Conservation (phyloP, 768 basidiomycete species). For the Tulasnella calospora region DNA sequence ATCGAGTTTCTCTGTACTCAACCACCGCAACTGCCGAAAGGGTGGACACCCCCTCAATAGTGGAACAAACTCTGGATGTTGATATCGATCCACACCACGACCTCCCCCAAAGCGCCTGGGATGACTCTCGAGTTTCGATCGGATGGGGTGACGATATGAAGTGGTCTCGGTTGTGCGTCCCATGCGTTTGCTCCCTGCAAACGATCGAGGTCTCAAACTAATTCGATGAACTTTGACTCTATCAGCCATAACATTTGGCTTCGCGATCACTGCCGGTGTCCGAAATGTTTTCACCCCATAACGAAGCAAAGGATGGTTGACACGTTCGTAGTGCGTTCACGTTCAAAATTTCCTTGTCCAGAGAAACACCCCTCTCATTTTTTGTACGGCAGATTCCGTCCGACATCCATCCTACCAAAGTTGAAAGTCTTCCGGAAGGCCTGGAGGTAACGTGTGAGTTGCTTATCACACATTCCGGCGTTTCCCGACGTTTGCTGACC, state of each 20-base stretch:
- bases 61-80: not conserved
- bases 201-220: not conserved
- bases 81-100: slow-evolving; percentile 23
- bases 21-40: not conserved
- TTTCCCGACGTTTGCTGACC: not conserved
- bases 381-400: slow-evolving; percentile 58
- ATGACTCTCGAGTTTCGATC: slow-evolving; percentile 58
- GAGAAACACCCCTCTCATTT: not conserved
- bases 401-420: slow-evolving; percentile 60
- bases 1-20: not conserved
- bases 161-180: slow-evolving; percentile 72
- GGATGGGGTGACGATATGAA: slow-evolving; percentile 61
- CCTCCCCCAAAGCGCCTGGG: slow-evolving; percentile 31
- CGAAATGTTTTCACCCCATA: slow-evolving; percentile 74
- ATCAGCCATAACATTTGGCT: slow-evolving; percentile 80
- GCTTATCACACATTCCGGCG: not conserved
- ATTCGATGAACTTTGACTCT: not conserved
- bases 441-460: slow-evolving; percentile 69
- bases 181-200: not conserved
- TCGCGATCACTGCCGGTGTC: slow-evolving; percentile 87
- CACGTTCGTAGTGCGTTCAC: slow-evolving; percentile 63
- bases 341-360: not conserved
- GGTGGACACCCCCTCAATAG: not conserved
- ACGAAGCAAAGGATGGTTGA: slow-evolving; percentile 89
- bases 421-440: slow-evolving; percentile 55